phyloP scores from a whole-genome alignment of 140 eudicot genomes.

The Oenanthe javanica region DNA sequence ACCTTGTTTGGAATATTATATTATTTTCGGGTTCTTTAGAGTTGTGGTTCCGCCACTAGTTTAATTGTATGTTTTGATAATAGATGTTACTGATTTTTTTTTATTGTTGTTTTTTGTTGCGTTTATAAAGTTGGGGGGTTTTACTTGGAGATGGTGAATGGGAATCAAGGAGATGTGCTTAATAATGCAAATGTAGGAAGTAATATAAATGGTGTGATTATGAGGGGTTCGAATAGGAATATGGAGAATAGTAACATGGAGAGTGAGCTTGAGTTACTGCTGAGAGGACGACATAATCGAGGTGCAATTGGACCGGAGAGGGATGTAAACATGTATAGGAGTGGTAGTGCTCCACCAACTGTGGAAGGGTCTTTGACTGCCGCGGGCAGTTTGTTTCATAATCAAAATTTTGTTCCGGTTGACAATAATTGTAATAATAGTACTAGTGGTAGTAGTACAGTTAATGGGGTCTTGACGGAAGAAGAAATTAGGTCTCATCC shows the following conservation, averaged over 20 bases:
- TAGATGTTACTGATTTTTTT: neutral
- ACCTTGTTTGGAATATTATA: neutral
- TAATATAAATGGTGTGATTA: conserved; percentile 20
- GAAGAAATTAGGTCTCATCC: conserved; percentile 75
- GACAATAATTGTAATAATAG: conserved; percentile 21
- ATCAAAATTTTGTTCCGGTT: conserved; percentile 22
- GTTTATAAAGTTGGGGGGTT: neutral
- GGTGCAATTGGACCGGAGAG: conserved; percentile 32
- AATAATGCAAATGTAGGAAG: conserved; percentile 13
- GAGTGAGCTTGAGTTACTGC: conserved; percentile 50
- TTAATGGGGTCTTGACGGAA: conserved; percentile 36
- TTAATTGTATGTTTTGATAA: neutral
- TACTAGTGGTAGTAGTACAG: conserved; percentile 15
- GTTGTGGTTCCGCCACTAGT: neutral
- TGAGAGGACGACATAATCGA: conserved; percentile 33
- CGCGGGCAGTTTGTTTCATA: conserved; percentile 45
- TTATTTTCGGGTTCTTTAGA: neutral
- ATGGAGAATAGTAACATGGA: conserved; percentile 36
- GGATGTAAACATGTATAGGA: conserved; percentile 44
- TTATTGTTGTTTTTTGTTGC: neutral
- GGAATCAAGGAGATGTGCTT: neutral
- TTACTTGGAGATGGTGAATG: conserved; percentile 9
- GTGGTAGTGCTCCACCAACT: conserved; percentile 91
- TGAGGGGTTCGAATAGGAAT: conserved; percentile 32
- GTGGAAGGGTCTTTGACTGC: conserved; percentile 68